Percentiles rank a stretch among this genome's conserved stretches.
Evolutionary conservation across 1,284 basidiomycete genomes (phyloP).

Genomic region (Leucoagaricus sp.): DNA sequence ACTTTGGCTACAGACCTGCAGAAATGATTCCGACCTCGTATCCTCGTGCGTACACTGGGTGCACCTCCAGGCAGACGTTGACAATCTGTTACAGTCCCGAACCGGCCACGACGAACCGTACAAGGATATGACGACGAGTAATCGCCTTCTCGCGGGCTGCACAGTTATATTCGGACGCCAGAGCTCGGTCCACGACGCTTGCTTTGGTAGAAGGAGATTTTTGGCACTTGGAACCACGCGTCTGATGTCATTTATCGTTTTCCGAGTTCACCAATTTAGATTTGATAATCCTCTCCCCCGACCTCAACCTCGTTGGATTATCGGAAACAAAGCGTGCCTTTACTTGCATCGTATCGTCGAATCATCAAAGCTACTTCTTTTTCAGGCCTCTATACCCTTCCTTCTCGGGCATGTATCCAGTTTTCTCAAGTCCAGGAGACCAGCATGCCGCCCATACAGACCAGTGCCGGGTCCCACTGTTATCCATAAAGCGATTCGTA

Average conservation of each 20-base stretch:
- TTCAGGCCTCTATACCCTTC: no score
- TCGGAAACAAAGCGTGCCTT: no score
- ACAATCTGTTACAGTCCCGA: slow-evolving; percentile 41
- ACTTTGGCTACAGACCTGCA: slow-evolving; percentile 72
- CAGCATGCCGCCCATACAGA: no score
- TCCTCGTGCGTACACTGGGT: slow-evolving; percentile 64
- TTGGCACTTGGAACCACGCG: not conserved
- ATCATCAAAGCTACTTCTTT: no score
- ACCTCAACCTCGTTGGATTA: not conserved
- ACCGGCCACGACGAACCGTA: slow-evolving; percentile 47
- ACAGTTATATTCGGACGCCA: not conserved
- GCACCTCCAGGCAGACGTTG: not conserved
- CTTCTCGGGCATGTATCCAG: no score
- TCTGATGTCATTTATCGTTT: not conserved
- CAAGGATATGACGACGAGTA: slow-evolving; percentile 53
- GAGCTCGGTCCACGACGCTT: not conserved
- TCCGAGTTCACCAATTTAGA: slow-evolving; percentile 6
- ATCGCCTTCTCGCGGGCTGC: not conserved
- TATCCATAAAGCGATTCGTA: no score
- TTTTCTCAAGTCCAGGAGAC: no score
- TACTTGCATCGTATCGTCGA: no score
- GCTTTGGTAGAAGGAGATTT: not conserved
- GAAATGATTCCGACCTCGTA: slow-evolving; percentile 84
- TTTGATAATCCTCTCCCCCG: not conserved
- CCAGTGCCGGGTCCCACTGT: no score